phyloP scores from a whole-genome alignment of 495 filamentous ascomycete species.

The Thozetella sp. region DNA sequence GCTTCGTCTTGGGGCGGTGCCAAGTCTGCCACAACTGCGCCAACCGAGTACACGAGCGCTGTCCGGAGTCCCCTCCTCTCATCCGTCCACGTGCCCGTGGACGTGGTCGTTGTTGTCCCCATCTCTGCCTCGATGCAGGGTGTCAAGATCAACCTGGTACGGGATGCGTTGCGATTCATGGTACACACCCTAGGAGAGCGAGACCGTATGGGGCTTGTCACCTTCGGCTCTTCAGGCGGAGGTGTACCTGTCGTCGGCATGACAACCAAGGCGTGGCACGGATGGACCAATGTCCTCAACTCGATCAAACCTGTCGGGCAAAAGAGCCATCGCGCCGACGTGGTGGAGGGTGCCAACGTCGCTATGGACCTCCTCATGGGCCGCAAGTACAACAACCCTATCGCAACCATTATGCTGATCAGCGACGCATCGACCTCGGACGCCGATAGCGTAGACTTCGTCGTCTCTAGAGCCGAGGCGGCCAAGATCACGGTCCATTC shows the following conservation, averaged over 20 bases:
- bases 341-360: constrained; percentile 97
- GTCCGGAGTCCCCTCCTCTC: constrained; percentile 54
- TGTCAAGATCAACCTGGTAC: constrained; percentile 92
- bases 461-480: constrained; percentile 95
- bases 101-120: constrained; percentile 95
- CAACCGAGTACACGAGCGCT: constrained; percentile 78
- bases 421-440: constrained; percentile 99
- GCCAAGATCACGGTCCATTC: constrained; percentile 99
- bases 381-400: constrained; percentile 92
- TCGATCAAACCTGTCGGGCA: constrained; percentile 94
- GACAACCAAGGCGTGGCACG: constrained; percentile 91
- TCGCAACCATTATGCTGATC: constrained; percentile 95
- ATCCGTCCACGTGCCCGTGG: constrained; percentile 86
- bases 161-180: constrained; percentile 93
- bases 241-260: constrained; percentile 97
- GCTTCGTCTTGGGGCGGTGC: constrained; percentile 83
- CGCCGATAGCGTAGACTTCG: constrained; percentile 95
- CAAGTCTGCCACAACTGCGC: constrained; percentile 76
- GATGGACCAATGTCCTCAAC: constrained; percentile 85
- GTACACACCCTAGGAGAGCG: constrained; percentile 89
- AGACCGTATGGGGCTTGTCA: constrained; percentile 96
- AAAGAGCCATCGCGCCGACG: constrained; percentile 94
- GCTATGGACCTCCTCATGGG: constrained; percentile 99
- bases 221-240: constrained; percentile 93
- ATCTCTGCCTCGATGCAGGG: constrained; percentile 99